A percentile compares a stretch with the other conserved stretches of the same genome.
Conservation (phyloP, 139 green algal genomes). For the Coccomyxa sp. region DNA sequence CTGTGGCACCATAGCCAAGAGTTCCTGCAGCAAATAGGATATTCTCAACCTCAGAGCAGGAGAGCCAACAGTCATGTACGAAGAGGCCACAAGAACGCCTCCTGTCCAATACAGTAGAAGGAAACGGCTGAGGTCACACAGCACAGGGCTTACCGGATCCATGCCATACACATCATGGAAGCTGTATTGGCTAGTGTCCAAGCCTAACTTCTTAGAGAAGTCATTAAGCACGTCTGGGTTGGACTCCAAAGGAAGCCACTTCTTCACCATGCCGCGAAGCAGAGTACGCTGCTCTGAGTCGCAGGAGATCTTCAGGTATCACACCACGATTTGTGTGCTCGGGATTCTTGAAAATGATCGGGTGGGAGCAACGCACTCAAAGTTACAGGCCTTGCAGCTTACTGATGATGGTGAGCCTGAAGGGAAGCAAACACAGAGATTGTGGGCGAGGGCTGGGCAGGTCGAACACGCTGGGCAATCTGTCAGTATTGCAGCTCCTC, state of each 20-base stretch:
- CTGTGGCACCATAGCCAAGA: slow-evolving; percentile 82
- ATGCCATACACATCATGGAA: slow-evolving; percentile 81
- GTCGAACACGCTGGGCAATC: too few relatives aligned
- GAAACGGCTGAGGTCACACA: neutral
- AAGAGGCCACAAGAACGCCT: neutral
- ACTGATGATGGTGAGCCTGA: too few relatives aligned
- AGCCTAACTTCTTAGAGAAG: slow-evolving; percentile 61
- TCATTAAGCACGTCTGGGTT: slow-evolving; percentile 88
- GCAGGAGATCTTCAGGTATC: too few relatives aligned
- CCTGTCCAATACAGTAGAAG: neutral
- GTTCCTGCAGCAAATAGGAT: slow-evolving; percentile 44
- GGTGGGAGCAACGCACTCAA: too few relatives aligned
- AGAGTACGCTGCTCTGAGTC: too few relatives aligned
- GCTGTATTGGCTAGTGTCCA: slow-evolving; percentile 36
- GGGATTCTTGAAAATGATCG: too few relatives aligned
- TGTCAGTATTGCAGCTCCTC: too few relatives aligned
- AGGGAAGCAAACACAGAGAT: too few relatives aligned
- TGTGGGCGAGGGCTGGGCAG: too few relatives aligned
- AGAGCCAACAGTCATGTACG: neutral
- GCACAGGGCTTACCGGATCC: slow-evolving; percentile 72
- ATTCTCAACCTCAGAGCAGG: neutral
- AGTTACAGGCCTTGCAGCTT: too few relatives aligned
- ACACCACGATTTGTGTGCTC: too few relatives aligned
- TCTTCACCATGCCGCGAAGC: slow-evolving; percentile 48
- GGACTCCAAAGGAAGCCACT: slow-evolving; percentile 78